Evolutionary conservation across 768 basidiomycete genomes (phyloP), one percentile per base, ranked within the genome.

Genomic region (Russula ochroleuca): DNA sequence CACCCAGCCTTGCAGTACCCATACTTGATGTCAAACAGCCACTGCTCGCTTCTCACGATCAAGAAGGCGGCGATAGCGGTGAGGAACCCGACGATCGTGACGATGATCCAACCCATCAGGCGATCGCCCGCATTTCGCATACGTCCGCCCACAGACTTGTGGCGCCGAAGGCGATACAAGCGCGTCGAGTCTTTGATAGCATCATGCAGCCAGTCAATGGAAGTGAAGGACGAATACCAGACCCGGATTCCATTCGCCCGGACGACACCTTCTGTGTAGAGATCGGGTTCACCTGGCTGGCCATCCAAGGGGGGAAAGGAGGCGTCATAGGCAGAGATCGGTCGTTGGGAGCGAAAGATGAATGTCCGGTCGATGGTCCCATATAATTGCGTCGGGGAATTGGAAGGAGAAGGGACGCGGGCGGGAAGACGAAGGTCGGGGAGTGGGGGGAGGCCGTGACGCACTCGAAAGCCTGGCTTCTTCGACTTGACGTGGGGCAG

Each of bases 131-230:
- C 75, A 33, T 89, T 82, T 23, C 80, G 80, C 35, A 88, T 65
- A 41, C 80, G 82, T 1, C 90, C 86, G 21, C 89, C 83, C 38
- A 86, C 19, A 1, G 94, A 91, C 69, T 83, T 86, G 61, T 85
- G 82, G 54, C 77, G 81, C 64, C 92, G 80, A 19, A 96, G 79
- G 55, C 83, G 81, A 38, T 87, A 83, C 67, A 89, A 87, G 33
- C 94, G 88, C 9, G 83, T 83, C 0, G 93, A 92, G 71, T 96
- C 93, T 74, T 97, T 95, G 78, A 98, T 92, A 45, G 92, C 83
- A 76, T 98, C 96, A 70, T 98, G 96, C 59, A 98, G 78, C 96
- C 95, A 98, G 74, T 98, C 94, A 61, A 96, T 88, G 21, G 90
- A 93, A 0, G 91, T 86, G 76, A 87, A 96, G 3, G 90, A 91